Evolutionary conservation across 176 grass and related monocot species (phyloP), one percentile per base, ranked within the genome.

Genomic region (Oryza brachyantha): DNA sequence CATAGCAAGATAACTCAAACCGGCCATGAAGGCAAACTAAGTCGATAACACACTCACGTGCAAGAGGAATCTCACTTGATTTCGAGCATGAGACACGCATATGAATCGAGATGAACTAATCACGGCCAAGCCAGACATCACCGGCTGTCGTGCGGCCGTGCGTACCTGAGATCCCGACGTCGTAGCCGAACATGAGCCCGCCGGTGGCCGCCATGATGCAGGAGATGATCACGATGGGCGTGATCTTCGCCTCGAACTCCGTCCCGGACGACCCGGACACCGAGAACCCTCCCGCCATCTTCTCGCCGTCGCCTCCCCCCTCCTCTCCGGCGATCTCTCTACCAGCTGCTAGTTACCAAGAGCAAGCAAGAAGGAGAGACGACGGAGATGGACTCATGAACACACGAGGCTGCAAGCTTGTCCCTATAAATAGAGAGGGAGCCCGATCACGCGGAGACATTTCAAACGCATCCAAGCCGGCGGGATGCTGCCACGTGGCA

Each of bases 191-290:
- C 95, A 97, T 97, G 48, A 97, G 74, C 0, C 95, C 95, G 7
- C 91, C 91, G 64, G 95, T 97, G 62, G 95, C 85, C 54, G 91
- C 95, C 95, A 97, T 94, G 91, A 94, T 83, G 85, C 95, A 94
- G 40, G 91, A 97, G 70, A 97, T 79, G 81, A 97, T 25, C 29
- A 97, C 89, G 22, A 94, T 83, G 8, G 91, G 91, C 70, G 95
- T 97, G 65, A 97, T 97, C 92, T 94, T 97, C 17, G 91, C 95
- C 79, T 97, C 95, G 16, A 92, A 92, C 74, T 97, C 81, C n/a
- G 45, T 61, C 38, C 84, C 90, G 28, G 86, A 82, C 61, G 86
- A 82, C 61, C 89, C 89, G 57, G 86, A 84, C 82, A 97, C 94
- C 24, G 91, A 85, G 63, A 91, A 82, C 55, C 89, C 94, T 79